A percentile compares a stretch with the other conserved stretches of the same genome.
These are phyloP conservation scores for Podospora comata DNA, from an alignment of 495 filamentous ascomycete species.

Conservation along the genomic window DNA sequence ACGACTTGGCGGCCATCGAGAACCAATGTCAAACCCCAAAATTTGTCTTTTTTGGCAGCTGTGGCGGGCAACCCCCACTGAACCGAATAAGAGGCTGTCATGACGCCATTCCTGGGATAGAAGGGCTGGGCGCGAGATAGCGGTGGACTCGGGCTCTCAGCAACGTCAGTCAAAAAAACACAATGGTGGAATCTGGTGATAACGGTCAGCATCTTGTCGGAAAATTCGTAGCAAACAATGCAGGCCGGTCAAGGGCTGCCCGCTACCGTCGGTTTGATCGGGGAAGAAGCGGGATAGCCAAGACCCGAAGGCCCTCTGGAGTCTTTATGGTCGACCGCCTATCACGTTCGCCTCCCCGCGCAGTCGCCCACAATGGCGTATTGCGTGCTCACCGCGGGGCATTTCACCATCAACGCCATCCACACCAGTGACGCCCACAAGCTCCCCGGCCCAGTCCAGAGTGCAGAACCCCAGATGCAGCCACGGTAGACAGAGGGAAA, in stretches of 20 bases:
- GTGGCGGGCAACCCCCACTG: neutral
- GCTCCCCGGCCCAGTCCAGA: neutral
- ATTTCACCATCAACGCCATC: slow-evolving; percentile 13
- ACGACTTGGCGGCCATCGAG: slow-evolving; percentile 2
- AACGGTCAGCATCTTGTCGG: neutral
- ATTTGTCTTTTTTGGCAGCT: neutral
- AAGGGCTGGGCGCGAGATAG: neutral
- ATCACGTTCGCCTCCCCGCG: neutral
- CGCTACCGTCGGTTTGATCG: neutral
- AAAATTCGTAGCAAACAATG: neutral
- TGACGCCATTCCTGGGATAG: slow-evolving; percentile 3
- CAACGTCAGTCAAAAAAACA: neutral
- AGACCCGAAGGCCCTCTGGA: neutral
- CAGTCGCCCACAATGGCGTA: slow-evolving; percentile 1
- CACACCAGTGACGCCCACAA: neutral
- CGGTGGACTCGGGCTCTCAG: neutral
- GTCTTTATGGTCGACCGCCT: slow-evolving; percentile 5
- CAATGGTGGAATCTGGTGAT: neutral
- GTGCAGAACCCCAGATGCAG: neutral
- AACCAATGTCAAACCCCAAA: neutral
- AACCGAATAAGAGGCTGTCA: slow-evolving; percentile 4
- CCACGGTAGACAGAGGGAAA: neutral
- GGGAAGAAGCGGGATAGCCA: neutral
- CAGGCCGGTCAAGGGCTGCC: neutral
- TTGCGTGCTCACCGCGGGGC: slow-evolving; percentile 10